Conservation (phyloP, 495 filamentous ascomycete genomes). For the Hypoxylon trugodes region DNA sequence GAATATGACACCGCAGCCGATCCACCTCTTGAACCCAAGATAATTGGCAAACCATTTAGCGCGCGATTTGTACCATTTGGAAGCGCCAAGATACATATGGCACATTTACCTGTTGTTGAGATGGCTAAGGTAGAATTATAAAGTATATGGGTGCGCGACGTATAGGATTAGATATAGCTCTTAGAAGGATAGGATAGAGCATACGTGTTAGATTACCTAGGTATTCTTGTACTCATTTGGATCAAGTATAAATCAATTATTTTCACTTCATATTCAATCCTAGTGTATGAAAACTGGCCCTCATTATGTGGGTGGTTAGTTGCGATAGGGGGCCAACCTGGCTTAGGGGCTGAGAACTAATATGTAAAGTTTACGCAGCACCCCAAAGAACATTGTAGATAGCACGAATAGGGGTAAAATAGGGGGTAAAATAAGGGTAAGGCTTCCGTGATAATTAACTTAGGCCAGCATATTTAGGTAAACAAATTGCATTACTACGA, state of each 20-base stretch:
- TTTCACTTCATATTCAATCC: too few relatives aligned
- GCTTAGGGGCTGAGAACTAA: too few relatives aligned
- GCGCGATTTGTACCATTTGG: conserved; percentile 64
- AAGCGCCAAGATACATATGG: conserved; percentile 66
- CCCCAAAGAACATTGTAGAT: too few relatives aligned
- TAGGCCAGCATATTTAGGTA: too few relatives aligned
- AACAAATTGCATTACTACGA: too few relatives aligned
- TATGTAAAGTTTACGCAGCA: too few relatives aligned
- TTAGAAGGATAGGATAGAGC: conserved; percentile 14
- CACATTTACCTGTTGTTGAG: conserved; percentile 58
- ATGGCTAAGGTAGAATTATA: conserved; percentile 36
- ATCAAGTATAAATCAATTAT: not conserved
- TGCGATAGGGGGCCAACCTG: too few relatives aligned
- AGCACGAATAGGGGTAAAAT: too few relatives aligned
- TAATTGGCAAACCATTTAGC: conserved; percentile 48
- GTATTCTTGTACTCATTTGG: conserved; percentile 9
- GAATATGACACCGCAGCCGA: conserved; percentile 55
- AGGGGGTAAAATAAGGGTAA: too few relatives aligned
- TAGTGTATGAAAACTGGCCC: too few relatives aligned
- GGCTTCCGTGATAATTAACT: too few relatives aligned
- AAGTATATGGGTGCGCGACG: conserved; percentile 2
- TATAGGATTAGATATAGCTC: not conserved
- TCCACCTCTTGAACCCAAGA: conserved; percentile 47
- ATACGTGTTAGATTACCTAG: conserved; percentile 1
- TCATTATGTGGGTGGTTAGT: too few relatives aligned